Conservation (phyloP, 768 basidiomycete genomes). For the Hericium coralloides region DNA sequence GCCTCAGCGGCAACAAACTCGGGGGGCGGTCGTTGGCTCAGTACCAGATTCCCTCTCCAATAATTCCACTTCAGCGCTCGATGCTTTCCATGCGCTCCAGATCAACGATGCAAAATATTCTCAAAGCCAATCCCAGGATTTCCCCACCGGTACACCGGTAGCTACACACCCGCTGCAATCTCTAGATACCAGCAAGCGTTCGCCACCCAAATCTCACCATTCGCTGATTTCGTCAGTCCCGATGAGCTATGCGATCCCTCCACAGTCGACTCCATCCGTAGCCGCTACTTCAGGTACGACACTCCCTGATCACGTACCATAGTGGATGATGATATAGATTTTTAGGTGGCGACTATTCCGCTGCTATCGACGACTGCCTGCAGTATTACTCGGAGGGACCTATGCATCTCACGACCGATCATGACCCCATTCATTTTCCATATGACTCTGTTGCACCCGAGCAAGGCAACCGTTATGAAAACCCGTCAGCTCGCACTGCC, state of each 20-base stretch:
- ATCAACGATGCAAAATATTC: constrained; percentile 46
- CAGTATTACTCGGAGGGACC: neutral
- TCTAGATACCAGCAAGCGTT: neutral
- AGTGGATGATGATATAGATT: neutral
- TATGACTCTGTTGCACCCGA: constrained; percentile 2
- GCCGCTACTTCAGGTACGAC: neutral
- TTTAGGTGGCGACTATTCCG: neutral
- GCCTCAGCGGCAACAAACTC: too few relatives aligned
- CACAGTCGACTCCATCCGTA: neutral
- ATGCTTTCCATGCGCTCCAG: constrained; percentile 45
- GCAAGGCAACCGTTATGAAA: neutral
- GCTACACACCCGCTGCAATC: neutral
- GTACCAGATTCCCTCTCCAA: constrained; percentile 15
- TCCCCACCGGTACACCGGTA: neutral
- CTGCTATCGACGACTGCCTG: neutral
- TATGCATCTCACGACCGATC: constrained; percentile 9
- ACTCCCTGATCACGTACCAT: neutral
- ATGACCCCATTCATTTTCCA: constrained; percentile 18
- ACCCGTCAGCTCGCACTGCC: neutral
- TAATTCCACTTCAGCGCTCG: constrained; percentile 38
- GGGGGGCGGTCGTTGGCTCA: neutral
- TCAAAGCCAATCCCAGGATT: constrained; percentile 16
- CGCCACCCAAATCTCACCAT: neutral
- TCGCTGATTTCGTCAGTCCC: neutral
- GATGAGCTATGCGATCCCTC: neutral